phyloP scores from a whole-genome alignment of 495 filamentous ascomycete genomes.

The Annulohypoxylon moriforme region DNA sequence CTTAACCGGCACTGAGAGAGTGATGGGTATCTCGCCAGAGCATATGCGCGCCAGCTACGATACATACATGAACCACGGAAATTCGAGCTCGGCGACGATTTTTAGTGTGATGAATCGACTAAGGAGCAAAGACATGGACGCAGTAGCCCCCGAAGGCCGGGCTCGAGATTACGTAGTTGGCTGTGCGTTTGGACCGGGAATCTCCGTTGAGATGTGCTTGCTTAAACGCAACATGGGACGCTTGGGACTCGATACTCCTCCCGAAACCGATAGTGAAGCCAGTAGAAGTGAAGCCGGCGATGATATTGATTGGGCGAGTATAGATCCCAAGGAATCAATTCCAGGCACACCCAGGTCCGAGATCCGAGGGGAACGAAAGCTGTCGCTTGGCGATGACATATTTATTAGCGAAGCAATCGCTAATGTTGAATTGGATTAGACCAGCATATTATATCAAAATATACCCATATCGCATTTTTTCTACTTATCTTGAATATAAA shows the following conservation, averaged over 20 bases:
- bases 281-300: constrained; percentile 54
- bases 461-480: constrained; percentile 31
- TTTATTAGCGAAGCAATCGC: constrained; percentile 37
- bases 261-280: constrained; percentile 60
- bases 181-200: constrained; percentile 73
- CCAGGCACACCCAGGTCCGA: constrained; percentile 38
- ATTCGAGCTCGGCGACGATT: constrained; percentile 70
- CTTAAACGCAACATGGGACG: constrained; percentile 58
- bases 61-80: constrained; percentile 72
- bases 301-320: constrained; percentile 42
- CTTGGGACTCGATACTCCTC: constrained; percentile 51
- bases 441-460: constrained; percentile 14
- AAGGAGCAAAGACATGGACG: constrained; percentile 68
- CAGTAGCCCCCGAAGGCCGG: constrained; percentile 56
- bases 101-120: constrained; percentile 69
- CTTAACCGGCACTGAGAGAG: constrained; percentile 67
- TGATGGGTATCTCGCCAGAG: constrained; percentile 64
- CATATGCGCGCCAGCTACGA: constrained; percentile 71
- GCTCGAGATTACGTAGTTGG: constrained; percentile 68
- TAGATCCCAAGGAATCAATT: constrained; percentile 38
- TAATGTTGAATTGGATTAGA: constrained; percentile 37
- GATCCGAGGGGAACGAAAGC: constrained; percentile 19
- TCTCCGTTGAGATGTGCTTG: constrained; percentile 72
- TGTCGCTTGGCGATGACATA: constrained; percentile 13
- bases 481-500: background rate